phyloP scores from a whole-genome alignment of 768 basidiomycete species.

The Rubroboletus pulcherrimus region DNA sequence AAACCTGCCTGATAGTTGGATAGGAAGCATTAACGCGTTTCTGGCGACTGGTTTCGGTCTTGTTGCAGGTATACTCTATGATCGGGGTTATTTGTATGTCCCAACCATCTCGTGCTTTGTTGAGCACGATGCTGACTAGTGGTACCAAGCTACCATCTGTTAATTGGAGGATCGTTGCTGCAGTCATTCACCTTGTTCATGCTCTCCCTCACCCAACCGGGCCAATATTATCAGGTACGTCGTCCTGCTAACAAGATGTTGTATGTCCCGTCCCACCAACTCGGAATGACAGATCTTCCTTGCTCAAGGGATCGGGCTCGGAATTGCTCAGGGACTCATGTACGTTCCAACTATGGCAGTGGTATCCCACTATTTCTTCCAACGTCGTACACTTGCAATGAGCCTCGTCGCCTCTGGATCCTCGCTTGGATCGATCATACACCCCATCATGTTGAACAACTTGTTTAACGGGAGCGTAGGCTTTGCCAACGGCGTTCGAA shows the following conservation, averaged over 20 bases:
- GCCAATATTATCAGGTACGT: slow-evolving; percentile 41
- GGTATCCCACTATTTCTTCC: slow-evolving; percentile 43
- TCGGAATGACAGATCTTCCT: slow-evolving; percentile 39
- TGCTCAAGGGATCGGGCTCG: slow-evolving; percentile 44
- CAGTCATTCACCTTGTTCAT: slow-evolving; percentile 41
- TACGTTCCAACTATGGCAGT: slow-evolving; percentile 45
- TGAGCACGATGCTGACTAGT: not conserved
- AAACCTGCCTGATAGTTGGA: slow-evolving; percentile 29
- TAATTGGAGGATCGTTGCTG: slow-evolving; percentile 44
- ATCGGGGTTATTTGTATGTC: slow-evolving; percentile 49
- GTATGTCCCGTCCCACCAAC: not conserved
- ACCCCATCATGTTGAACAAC: slow-evolving; percentile 32
- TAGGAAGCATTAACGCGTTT: slow-evolving; percentile 47
- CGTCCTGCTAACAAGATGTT: not conserved
- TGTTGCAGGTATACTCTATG: slow-evolving; percentile 44
- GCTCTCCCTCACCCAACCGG: slow-evolving; percentile 41
- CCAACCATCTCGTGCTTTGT: not conserved
- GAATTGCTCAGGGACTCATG: slow-evolving; percentile 43
- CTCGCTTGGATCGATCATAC: slow-evolving; percentile 26
- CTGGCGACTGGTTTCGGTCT: slow-evolving; percentile 36
- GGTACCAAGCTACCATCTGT: slow-evolving; percentile 39
- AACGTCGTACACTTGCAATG: slow-evolving; percentile 41
- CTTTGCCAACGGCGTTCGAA: slow-evolving; percentile 49
- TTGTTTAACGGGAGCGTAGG: slow-evolving; percentile 13
- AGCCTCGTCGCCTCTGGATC: slow-evolving; percentile 40